These are phyloP conservation scores for Pulveroboletus sp. DNA, from an alignment of 768 basidiomycete genomes.

Conservation along the genomic window DNA sequence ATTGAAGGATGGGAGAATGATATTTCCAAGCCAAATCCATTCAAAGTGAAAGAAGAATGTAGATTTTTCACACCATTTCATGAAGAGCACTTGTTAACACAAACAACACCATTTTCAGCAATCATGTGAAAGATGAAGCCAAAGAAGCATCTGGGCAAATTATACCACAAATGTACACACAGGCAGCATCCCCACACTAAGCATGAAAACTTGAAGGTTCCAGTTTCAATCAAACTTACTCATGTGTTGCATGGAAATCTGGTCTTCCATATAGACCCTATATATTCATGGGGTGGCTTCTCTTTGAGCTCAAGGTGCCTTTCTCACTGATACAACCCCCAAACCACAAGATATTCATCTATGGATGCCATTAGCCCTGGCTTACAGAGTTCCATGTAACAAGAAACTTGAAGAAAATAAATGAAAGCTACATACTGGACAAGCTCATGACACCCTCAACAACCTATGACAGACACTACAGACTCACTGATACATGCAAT, in stretches of 20 bases:
- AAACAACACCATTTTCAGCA: neutral
- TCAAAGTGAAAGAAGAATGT: neutral
- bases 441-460: neutral
- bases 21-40: conserved; percentile 3
- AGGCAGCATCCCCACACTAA: no score
- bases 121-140: neutral
- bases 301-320: neutral
- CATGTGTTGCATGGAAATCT: neutral
- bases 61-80: neutral
- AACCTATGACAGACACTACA: neutral
- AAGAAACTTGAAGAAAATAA: no score
- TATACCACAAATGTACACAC: no score
- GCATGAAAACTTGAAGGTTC: neutral
- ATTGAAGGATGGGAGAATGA: conserved; percentile 9
- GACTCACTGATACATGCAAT: neutral
- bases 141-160: neutral
- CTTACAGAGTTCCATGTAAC: no score
- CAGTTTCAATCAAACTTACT: neutral
- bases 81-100: no score
- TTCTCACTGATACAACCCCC: no score
- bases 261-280: neutral
- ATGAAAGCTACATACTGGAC: neutral
- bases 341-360: neutral
- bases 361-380: neutral
- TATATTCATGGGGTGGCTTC: neutral